phyloP scores from a whole-genome alignment of 1,139 yeast genomes.

The Trichomonascaceae sp. region DNA sequence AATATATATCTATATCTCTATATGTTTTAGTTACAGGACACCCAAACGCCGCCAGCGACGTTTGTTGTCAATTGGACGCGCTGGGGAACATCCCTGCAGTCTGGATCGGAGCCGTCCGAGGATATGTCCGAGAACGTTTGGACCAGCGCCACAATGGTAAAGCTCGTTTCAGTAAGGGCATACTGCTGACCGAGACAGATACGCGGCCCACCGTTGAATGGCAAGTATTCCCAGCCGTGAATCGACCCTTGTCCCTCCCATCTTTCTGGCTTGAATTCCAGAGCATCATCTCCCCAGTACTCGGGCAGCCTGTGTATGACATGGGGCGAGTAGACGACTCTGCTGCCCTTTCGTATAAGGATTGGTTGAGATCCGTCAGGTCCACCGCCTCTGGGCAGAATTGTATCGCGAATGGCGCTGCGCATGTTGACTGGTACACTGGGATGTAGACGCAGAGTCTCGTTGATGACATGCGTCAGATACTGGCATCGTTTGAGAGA shows the following conservation, averaged over 20 bases:
- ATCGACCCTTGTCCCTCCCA: slow-evolving; percentile 24
- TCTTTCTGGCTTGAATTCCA: slow-evolving; percentile 38
- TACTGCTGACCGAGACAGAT: slow-evolving; percentile 49
- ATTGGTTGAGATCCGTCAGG: slow-evolving; percentile 31
- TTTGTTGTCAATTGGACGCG: neutral
- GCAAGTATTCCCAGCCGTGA: slow-evolving; percentile 36
- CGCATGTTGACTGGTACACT: slow-evolving; percentile 43
- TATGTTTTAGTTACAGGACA: too few species aligned
- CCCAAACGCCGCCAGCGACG: neutral
- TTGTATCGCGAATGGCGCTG: slow-evolving; percentile 33
- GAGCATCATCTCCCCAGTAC: slow-evolving; percentile 38
- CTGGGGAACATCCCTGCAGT: neutral
- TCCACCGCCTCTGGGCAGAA: slow-evolving; percentile 43
- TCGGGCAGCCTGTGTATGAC: slow-evolving; percentile 34
- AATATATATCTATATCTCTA: too few species aligned
- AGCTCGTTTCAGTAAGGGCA: slow-evolving; percentile 44
- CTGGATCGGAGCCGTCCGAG: neutral
- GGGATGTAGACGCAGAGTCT: slow-evolving; percentile 41
- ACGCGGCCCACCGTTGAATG: slow-evolving; percentile 50
- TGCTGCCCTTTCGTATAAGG: slow-evolving; percentile 35
- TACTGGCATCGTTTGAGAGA: slow-evolving; percentile 37
- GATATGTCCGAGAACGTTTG: slow-evolving; percentile 18
- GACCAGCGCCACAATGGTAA: slow-evolving; percentile 32
- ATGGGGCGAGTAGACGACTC: slow-evolving; percentile 34
- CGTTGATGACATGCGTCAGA: slow-evolving; percentile 36